Base-by-base conservation (phyloP, 305 asterid species). In the Petunia hybrid region DNA sequence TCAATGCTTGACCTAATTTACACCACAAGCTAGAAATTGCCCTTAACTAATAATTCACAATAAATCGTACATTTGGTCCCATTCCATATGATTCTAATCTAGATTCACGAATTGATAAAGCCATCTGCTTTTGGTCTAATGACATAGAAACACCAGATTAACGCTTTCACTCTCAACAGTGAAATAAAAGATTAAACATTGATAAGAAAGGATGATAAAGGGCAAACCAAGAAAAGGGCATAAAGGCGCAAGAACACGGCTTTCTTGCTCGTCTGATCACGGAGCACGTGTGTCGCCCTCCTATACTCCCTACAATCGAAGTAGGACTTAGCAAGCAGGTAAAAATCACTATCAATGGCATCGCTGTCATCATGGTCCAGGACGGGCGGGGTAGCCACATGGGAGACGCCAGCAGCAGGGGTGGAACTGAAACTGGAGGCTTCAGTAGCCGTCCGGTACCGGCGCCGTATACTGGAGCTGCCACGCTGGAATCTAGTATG, bases 401-500 rank as follows among this genome's bases (percentile, higher is more conserved):
- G 91, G 3, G 98, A 90, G 53, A 91, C 90, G 60, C 97, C 97
- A 6, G 92, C 93, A 3, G 91, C 59, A 65, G 95, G 98, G 65
- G 98, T 90, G 56, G 89, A 85, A 53, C 89, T 71, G 71, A 80
- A 86, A 40, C 22, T 22, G 31, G 84, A 60, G 0, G 80, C 69
- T 57, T 91, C 80, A 31, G 88, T 79, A 82, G 90, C 87, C 4
- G 95, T 86, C 56, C 97, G 94, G 84, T 86, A 93, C 40, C 98
- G 93, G 68, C 94, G 99, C 81, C 97, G 94, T 36, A 94, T 93
- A 80, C 98, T 93, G 85, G 99, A 97, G 87, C 98, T 94, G 41
- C 95, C 98, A 40, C 96, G 98, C 93, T 97, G 98, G 89, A 97
- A 94, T 84, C 98, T 90, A 75, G 98, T 93, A 74, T 89, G 99